Evolutionary conservation across 1,284 basidiomycete species (phyloP), one percentile per base, ranked within the genome.

Genomic region (Microbotryomycetes sp.): DNA sequence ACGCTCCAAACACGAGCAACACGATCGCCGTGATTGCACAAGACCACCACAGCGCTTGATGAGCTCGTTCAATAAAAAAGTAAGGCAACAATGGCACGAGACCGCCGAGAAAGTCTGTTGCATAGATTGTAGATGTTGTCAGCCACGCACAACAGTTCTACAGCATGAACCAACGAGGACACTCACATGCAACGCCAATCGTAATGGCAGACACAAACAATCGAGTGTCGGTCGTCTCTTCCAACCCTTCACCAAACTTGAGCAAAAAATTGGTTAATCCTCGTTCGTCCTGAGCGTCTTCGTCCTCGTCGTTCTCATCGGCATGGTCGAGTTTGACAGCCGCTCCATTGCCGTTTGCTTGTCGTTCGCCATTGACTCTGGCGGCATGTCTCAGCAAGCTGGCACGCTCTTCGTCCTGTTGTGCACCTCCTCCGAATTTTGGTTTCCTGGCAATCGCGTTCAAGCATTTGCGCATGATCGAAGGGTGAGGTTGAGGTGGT

Each of bases 211-310:
- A 93, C 52, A 86, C 81, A 78, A 91, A 96, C 61, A 82, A 71
- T 29, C 81, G 71, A 78, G 79, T 70, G 80, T 81, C 81, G 1
- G 88, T 87, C 32, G 89, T 82, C 77, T 96, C 92, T 81, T 93
- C 90, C 65, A 94, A 76, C 25, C 90, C 89, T 75, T 90, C 87
- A 31, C 92, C 91, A 71, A 96, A 96, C 77, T 91, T 93, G 70
- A 96, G 82, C 71, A 96, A 77, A 79, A 97, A 97, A 2, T 90
- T 84, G 0, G 92, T 92, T 55, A 96, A 76, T 0, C 91, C 92
- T 64, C 87, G 82, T 51, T 87, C 84, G 56, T 84, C 82, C 65
- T 83, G 83, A 82, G 85, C 86, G 62, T 81, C 80, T 51, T 86
- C 75, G 14, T 57, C 66, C 54, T 69, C 63, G 30, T 56, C 57